Base-by-base conservation (phyloP, 148 eudicot genomes). In the Linanthus parryae region DNA sequence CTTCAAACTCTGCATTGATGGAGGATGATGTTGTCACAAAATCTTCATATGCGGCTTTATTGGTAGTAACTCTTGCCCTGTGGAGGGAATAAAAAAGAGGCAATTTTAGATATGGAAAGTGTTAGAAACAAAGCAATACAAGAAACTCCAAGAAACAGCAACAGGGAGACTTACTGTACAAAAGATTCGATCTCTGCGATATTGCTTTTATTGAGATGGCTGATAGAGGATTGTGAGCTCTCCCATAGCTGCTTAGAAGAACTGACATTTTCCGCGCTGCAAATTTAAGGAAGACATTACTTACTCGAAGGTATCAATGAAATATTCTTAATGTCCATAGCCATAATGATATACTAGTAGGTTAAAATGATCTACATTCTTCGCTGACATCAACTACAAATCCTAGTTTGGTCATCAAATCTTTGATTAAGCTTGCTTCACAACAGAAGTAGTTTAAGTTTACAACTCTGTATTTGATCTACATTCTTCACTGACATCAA, bases 231-330 rank as follows among this genome's bases (percentile, higher is more conserved):
- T 52, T 65, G 65, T 45, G 76, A 67, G 62, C 59, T 66, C 51
- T 67, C 66, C 84, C 86, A 74, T 38, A 67, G 82, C 46, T 62
- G 63, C 48, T 54, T 58, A 26, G 83, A 76, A 57, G 51, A 45
- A 31, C 61, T 60, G 56, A 69, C 82, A 70, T 63, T 66, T 42
- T 66, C 51, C 21, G 68, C 56, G 71, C 96, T 88, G 72, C 47
- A 67, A 33, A 34, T 17, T 14, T 31, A 73, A 15, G 47, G 22
- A 24, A 26, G n/a, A n/a, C n/a, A n/a, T n/a, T n/a, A n/a, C n/a
- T n/a, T n/a, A n/a, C n/a, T n/a, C n/a, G n/a, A n/a, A n/a, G n/a
- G n/a, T n/a, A n/a, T n/a, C n/a, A n/a, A n/a, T n/a, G n/a, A n/a
- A n/a, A n/a, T n/a, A n/a, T n/a, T n/a, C n/a, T n/a, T n/a, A n/a